Conservation (phyloP, 257 asterid genomes). For the Ocimum tenuiflorum region DNA sequence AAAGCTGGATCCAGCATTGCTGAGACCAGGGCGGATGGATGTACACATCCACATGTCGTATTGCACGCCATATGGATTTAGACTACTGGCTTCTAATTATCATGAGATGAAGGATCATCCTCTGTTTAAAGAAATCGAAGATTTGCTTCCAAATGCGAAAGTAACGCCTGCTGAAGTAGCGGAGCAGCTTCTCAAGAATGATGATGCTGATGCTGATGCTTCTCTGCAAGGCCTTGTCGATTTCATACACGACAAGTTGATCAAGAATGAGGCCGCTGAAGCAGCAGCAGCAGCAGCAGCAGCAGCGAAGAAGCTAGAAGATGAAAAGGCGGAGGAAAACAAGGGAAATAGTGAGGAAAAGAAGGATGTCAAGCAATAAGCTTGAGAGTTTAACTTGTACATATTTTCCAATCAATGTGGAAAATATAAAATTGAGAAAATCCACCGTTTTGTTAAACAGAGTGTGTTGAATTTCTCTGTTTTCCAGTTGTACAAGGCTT, state of each 20-base stretch:
- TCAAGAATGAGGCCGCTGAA: slow-evolving; percentile 24
- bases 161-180: slow-evolving; percentile 71
- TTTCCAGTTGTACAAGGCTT: too few species aligned
- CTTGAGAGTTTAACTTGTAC: not conserved
- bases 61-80: slow-evolving; percentile 52
- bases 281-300: slow-evolving; percentile 11
- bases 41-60: slow-evolving; percentile 64
- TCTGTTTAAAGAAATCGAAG: slow-evolving; percentile 42
- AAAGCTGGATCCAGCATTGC: slow-evolving; percentile 55
- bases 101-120: slow-evolving; percentile 36
- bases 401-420: not conserved
- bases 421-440: not conserved
- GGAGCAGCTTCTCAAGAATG: slow-evolving; percentile 54
- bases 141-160: slow-evolving; percentile 24
- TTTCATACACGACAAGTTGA: slow-evolving; percentile 33
- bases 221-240: slow-evolving; percentile 41
- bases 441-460: too few species aligned
- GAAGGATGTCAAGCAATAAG: not conserved
- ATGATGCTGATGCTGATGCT: slow-evolving; percentile 34
- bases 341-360: not conserved
- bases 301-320: not conserved
- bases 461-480: too few species aligned
- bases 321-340: not conserved
- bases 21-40: slow-evolving; percentile 74
- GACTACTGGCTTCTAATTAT: slow-evolving; percentile 46